These are phyloP conservation scores for Boletus pseudopeckii DNA, from an alignment of 768 basidiomycete genomes.

Conservation along the genomic window DNA sequence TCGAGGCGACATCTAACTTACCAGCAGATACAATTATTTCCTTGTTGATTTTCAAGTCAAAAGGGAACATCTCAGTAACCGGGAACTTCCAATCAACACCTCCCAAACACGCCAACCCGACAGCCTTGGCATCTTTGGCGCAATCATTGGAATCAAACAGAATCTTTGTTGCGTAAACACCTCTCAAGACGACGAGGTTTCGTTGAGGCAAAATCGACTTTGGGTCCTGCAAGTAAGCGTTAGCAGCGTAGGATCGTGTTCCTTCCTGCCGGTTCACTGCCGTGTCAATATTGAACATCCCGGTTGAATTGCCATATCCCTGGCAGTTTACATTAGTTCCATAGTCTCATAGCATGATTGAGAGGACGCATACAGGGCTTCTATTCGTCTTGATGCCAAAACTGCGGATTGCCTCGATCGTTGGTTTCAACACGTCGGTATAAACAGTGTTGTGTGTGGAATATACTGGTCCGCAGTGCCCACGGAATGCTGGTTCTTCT, in stretches of 20 bases:
- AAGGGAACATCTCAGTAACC: neutral
- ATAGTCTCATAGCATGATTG: neutral
- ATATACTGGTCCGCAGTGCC: conserved; percentile 8
- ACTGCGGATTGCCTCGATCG: conserved; percentile 3
- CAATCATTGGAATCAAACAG: conserved; percentile 1
- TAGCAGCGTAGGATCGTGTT: conserved; percentile 18
- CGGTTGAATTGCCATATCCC: conserved; percentile 14
- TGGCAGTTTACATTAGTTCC: neutral
- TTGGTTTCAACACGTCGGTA: conserved; percentile 12
- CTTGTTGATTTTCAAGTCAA: conserved; percentile 3
- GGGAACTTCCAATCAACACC: conserved; percentile 11
- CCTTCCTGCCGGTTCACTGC: conserved; percentile 14
- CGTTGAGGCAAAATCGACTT: conserved; percentile 5
- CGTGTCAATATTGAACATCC: conserved; percentile 19
- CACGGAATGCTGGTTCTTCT: conserved; percentile 10
- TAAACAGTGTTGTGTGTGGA: conserved; percentile 16
- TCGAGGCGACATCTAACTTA: neutral
- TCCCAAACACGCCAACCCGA: conserved; percentile 10
- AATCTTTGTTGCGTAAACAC: conserved; percentile 11
- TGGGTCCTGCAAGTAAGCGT: conserved; percentile 14
- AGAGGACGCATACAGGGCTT: conserved; percentile 5
- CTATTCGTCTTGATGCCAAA: conserved; percentile 17
- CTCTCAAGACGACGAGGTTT: conserved; percentile 8
- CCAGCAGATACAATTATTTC: conserved; percentile 6
- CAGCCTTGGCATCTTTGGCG: neutral